These are phyloP conservation scores for Podaxis sp. DNA, from an alignment of 768 basidiomycete species.

Conservation along the genomic window DNA sequence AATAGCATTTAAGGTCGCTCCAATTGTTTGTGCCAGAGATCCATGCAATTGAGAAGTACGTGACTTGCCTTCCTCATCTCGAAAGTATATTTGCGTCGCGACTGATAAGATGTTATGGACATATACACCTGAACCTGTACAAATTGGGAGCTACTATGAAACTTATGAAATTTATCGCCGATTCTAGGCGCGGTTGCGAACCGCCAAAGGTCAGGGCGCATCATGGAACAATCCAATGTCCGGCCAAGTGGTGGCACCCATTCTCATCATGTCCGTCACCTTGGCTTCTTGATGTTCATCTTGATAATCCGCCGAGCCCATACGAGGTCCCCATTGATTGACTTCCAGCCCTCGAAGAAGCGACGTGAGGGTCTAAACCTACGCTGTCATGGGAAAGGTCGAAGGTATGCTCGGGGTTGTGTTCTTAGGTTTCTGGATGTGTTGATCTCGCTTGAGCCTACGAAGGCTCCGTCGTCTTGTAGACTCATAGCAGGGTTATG, in stretches of 20 bases:
- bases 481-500: background rate
- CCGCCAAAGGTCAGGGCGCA: background rate
- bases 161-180: background rate
- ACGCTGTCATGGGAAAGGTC: constrained; percentile 17
- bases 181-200: background rate
- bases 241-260: background rate
- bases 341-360: constrained; percentile 7
- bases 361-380: constrained; percentile 13
- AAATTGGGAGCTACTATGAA: background rate
- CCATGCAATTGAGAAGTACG: background rate
- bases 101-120: background rate
- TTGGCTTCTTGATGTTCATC: background rate
- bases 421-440: background rate
- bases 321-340: background rate
- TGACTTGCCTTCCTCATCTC: background rate
- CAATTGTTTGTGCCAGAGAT: background rate
- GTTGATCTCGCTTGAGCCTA: background rate
- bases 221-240: background rate
- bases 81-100: background rate
- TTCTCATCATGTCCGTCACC: background rate
- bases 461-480: background rate
- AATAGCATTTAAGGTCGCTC: background rate
- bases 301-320: background rate
- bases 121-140: background rate
- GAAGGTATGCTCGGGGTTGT: background rate